Base-by-base conservation (phyloP, 345 rosid genomes). In the Gossypium herbaceum region DNA sequence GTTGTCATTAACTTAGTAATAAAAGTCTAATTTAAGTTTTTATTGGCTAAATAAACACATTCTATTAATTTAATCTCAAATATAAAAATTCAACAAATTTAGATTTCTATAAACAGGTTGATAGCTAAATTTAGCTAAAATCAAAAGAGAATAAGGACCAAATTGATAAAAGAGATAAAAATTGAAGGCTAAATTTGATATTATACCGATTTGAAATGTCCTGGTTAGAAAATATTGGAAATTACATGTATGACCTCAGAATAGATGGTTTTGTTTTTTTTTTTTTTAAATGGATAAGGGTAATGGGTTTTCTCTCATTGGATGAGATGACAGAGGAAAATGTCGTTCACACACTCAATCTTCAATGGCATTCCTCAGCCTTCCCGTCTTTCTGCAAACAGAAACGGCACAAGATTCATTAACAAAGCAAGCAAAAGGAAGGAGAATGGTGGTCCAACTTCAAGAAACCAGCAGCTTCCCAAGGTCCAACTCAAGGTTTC, bases 391-490 rank as follows among this genome's bases (percentile, higher is more conserved):
- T 48, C 41, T 17, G 10, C n/a, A 71, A 81, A 66, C 55, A 81
- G 55, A 75, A 76, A 12, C 25, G 29, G 69, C 65, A 64, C 63
- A 51, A 66, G 68, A 44, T 25, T 73, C 45, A 13, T 68, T 12
- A 48, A 60, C 52, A 54, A 68, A 48, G 50, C 41, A 17, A 85
- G 89, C 0, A 80, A 87, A 78, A 84, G 72, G 72, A 77, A 70
- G 77, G 88, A 83, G 68, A 56, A 68, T 67, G 67, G 75, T 22
- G 4, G 82, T 2, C 83, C 84, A 50, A 83, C 58, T 55, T 25
- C 83, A 55, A 24, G 25, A 29, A 75, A 45, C 62, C 22, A 74
- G 65, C 47, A 72, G 69, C 73, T 69, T 56, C 51, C 76, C 62
- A 3, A 27, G 51, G 64, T 80, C 51, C 77, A 15, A 56, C 76